phyloP scores from a whole-genome alignment of 495 filamentous ascomycete genomes.

The Penicillium robsamsonii region DNA sequence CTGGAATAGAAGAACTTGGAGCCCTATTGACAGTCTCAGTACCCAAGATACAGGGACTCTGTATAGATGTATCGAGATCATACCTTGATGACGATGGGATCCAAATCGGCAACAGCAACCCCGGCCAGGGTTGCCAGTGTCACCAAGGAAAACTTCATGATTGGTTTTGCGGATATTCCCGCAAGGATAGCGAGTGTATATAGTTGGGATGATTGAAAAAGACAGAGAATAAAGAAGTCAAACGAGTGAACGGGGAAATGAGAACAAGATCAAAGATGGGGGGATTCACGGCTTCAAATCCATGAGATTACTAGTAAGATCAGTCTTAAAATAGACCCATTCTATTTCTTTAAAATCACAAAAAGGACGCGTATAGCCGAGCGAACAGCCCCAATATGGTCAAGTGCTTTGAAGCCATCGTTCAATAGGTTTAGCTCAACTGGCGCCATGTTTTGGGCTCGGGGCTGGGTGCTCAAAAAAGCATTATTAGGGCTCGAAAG shows the following conservation, averaged over 20 bases:
- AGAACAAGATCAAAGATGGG: constrained; percentile 1
- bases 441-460: constrained; percentile 18
- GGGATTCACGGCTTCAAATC: constrained; percentile 12
- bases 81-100: constrained; percentile 71
- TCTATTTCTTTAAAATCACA: constrained; percentile 10
- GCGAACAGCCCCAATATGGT: constrained; percentile 6
- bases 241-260: constrained; percentile 22
- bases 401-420: background rate
- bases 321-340: background rate
- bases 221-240: constrained; percentile 3
- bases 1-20: constrained; percentile 78
- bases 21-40: constrained; percentile 43
- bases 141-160: constrained; percentile 45
- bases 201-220: constrained; percentile 8
- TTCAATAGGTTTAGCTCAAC: constrained; percentile 3
- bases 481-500: constrained; percentile 24
- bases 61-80: constrained; percentile 8
- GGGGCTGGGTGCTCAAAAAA: constrained; percentile 20
- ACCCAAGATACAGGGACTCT: background rate
- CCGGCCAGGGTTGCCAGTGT: constrained; percentile 50
- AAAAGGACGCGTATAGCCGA: constrained; percentile 22
- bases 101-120: constrained; percentile 55
- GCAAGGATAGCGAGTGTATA: constrained; percentile 21
- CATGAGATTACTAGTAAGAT: constrained; percentile 20
- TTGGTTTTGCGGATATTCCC: constrained; percentile 9